Percentiles rank a stretch among this genome's conserved stretches.
phyloP scores from a whole-genome alignment of 345 rosid species.

The Lumnitzera littorea region DNA sequence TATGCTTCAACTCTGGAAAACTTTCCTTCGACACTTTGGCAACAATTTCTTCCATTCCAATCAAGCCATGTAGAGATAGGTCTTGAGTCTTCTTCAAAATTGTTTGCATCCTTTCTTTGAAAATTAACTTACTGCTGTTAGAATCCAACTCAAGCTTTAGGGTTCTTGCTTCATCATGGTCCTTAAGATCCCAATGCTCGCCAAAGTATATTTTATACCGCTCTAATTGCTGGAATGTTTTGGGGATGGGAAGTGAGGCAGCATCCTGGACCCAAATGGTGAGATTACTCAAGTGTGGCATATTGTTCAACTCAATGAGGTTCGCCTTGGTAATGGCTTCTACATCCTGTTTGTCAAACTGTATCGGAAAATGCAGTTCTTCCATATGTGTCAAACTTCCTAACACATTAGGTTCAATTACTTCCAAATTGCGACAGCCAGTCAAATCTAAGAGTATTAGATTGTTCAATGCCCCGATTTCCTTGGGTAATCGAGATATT shows the following conservation, averaged over 20 bases:
- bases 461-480: conserved; percentile 11
- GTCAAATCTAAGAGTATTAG: conserved; percentile 14
- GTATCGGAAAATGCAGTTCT: conserved; percentile 13
- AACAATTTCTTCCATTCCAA: not conserved
- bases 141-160: conserved; percentile 5
- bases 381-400: conserved; percentile 16
- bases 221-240: not conserved
- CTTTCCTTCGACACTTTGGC: not conserved
- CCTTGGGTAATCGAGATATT: conserved; percentile 19
- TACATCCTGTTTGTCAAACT: conserved; percentile 14
- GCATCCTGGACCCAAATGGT: conserved; percentile 3
- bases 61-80: not conserved
- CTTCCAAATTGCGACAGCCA: not conserved
- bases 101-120: not conserved
- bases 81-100: not conserved
- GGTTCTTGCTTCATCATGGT: not conserved
- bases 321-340: not conserved
- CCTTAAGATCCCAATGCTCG: not conserved
- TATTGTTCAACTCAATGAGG: conserved; percentile 16
- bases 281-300: conserved; percentile 10
- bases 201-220: not conserved
- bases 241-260: not conserved
- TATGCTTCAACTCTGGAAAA: conserved; percentile 13
- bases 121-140: too few relatives aligned
- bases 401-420: conserved; percentile 9